Base-by-base conservation (phyloP, 2,329 filamentous ascomycete species). In the Fusarium beomiforme region DNA sequence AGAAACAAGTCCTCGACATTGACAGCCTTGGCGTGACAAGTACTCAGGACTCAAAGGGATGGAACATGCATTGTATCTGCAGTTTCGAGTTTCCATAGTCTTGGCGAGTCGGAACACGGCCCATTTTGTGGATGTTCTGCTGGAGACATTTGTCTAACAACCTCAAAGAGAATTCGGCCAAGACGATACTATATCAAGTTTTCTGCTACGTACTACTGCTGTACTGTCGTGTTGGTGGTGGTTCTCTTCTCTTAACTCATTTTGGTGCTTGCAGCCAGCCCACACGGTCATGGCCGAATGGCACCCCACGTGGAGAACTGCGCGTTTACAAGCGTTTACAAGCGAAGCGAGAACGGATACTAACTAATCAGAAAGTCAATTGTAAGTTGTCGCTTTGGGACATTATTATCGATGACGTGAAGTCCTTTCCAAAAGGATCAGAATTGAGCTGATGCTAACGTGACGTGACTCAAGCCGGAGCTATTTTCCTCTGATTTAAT, bases 241-340 rank as follows among this genome's bases (percentile, higher is more conserved):
- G 56, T 53, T 64, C 43, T 42, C 33, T 44, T 44, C 23, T 46
- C 31, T 33, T 26, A 53, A 34, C 24, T 50, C 24, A 33, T 44
- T 34, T 19, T 36, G 47, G 47, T 24, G 31, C 21, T 36, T 36
- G 21, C 31, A 50, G 26, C 47, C 39, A 62, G 43, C 42, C 59
- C 66, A 54, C 42, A 75, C 74, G 74, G 74, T 49, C 66, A 75
- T 69, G 72, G 60, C 74, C 74, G 74, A 71, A 65, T 59, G 64
- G 59, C 42, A 70, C 67, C 71, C 73, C 74, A 76, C 72, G 74
- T 76, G 74, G 74, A 67, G 70, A 69, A 69, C 37, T 69, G 57
- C 65, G 67, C 65, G 72, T 74, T 76, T 75, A 72, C 67, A 64
- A 57, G 60, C 43, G 63, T 66, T 65, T 59, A 50, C 50, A 66